Conservation (phyloP, 139 green algal species). For the Picochlorum costavermella region DNA sequence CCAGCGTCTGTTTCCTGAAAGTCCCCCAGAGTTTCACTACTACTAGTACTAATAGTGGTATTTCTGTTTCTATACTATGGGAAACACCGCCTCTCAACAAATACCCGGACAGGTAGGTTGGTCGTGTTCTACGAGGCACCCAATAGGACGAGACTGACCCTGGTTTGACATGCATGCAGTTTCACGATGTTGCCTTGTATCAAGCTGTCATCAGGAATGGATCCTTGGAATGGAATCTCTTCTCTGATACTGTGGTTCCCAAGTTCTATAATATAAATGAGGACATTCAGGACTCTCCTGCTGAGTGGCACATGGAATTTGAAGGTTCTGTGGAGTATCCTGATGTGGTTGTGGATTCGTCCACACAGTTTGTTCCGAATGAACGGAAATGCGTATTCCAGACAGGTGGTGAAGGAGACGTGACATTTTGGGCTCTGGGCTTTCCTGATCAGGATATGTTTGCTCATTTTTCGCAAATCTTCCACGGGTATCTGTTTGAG, state of each 20-base stretch:
- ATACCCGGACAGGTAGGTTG: too few relatives aligned
- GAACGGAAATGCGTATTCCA: conserved; percentile 39
- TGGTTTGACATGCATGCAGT: background rate
- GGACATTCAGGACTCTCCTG: conserved; percentile 30
- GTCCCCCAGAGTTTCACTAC: too few relatives aligned
- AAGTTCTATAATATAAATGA: conserved; percentile 65
- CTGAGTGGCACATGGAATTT: conserved; percentile 43
- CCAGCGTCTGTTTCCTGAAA: too few relatives aligned
- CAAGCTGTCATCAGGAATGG: background rate
- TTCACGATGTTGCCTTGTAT: background rate
- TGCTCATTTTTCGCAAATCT: conserved; percentile 35
- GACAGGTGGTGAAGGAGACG: conserved; percentile 22
- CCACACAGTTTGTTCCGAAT: conserved; percentile 26
- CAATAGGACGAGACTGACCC: too few relatives aligned
- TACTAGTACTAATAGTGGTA: too few relatives aligned
- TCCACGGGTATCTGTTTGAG: conserved; percentile 68
- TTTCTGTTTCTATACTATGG: too few relatives aligned
- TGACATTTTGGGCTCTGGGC: conserved; percentile 42
- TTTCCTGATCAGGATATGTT: conserved; percentile 37
- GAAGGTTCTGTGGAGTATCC: conserved; percentile 19
- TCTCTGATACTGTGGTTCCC: conserved; percentile 23
- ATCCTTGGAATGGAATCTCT: conserved; percentile 41
- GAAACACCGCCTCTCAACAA: too few relatives aligned
- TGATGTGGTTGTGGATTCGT: conserved; percentile 15
- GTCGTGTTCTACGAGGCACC: too few relatives aligned